Percentiles rank a stretch among this genome's conserved stretches.
phyloP scores from a whole-genome alignment of 106 monocot species.

The Platanthera zijinensis region DNA sequence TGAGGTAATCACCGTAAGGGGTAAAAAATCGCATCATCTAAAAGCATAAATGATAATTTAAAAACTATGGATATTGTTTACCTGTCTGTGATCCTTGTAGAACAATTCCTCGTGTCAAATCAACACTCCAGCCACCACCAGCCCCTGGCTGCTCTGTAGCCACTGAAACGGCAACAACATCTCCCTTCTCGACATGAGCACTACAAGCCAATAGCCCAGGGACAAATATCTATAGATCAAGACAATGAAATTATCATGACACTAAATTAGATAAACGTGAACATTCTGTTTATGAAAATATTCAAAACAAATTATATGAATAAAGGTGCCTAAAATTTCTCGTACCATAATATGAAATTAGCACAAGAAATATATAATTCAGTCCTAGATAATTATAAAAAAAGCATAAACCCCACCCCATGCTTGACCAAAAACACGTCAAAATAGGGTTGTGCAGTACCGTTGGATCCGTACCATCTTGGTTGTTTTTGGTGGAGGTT shows the following conservation, averaged over 20 bases:
- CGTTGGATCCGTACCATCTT: neutral
- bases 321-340: neutral
- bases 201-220: constrained; percentile 98
- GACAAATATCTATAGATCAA: constrained; percentile 66
- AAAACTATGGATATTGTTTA: constrained; percentile 16
- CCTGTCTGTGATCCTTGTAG: constrained; percentile 62
- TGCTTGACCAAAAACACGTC: neutral
- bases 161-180: constrained; percentile 76
- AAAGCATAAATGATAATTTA: neutral
- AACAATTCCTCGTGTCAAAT: constrained; percentile 79
- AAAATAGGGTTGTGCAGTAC: neutral
- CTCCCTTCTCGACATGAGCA: constrained; percentile 92
- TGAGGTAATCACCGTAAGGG: neutral
- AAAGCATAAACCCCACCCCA: neutral
- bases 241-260: neutral
- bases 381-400: neutral
- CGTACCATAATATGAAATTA: neutral
- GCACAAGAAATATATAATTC: neutral
- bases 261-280: neutral
- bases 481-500: neutral
- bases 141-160: constrained; percentile 60
- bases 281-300: neutral
- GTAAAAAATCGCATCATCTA: neutral
- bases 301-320: neutral
- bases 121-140: constrained; percentile 68